Base-by-base conservation (phyloP, 371 early-diverging fungal species). In the Rhizomucor pusillus region DNA sequence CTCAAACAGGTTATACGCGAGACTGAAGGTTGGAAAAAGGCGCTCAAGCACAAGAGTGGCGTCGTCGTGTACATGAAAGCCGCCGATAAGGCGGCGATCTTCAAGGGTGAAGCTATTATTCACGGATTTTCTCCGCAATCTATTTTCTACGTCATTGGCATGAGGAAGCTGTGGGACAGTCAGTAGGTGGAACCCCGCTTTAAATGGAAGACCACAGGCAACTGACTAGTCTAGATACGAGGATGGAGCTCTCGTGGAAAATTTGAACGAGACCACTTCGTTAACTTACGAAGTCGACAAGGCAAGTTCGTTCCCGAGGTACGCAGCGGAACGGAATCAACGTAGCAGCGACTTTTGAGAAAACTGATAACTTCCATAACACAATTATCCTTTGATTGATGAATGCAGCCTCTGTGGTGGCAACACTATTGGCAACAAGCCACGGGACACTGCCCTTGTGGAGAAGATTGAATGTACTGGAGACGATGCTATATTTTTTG, bases 161-260 rank as follows among this genome's bases (percentile, higher is more conserved):
- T 81, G 62, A 76, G 88, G 23, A 81, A 77, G 52, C 69, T 86
- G n/a, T 85, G 85, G 85, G 85, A 85, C 58, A 69, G 70, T 20
- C 67, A 67, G 75, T 76, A 63, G 60, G 63, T 59, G 5, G 7
- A 29, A n/a, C n/a, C n/a, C 44, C 47, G 4, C 33, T 29, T 13
- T 0, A 9, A 22, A 44, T 66, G 77, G 57, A 77, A 75, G 67
- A 69, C 33, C 77, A 77, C 41, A 77, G 80, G 65, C 50, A 71
- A 14, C 66, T 77, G 24, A 77, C 75, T 47, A 63, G 69, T 43
- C 43, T 73, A 43, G 72, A 69, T 82, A 77, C 46, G 72, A 73
- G 29, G 83, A 82, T 50, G 83, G 83, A 10, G 72, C 71, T 29
- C 48, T 80, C 9, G 73, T 80, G 14, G 83, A 82, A 47, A 75